A percentile compares a stretch with the other conserved stretches of the same genome.
Conservation (phyloP, 2,329 filamentous ascomycete genomes). For the Trichoderma hamatum region DNA sequence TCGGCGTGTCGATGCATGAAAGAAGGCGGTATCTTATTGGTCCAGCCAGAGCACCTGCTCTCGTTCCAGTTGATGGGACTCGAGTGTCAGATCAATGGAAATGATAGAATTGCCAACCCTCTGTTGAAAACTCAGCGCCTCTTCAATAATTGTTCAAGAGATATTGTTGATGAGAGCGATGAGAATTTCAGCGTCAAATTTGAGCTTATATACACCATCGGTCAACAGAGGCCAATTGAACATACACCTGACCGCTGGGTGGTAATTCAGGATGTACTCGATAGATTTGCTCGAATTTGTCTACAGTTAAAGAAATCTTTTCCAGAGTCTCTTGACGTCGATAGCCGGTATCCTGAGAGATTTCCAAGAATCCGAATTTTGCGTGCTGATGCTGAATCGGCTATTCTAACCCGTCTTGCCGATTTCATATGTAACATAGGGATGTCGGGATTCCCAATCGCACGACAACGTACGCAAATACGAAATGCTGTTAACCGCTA, state of each 20-base stretch:
- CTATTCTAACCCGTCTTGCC: slow-evolving; percentile 38
- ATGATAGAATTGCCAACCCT: slow-evolving; percentile 36
- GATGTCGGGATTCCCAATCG: slow-evolving; percentile 46
- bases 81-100: slow-evolving; percentile 46
- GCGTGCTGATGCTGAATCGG: slow-evolving; percentile 37
- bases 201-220: slow-evolving; percentile 66
- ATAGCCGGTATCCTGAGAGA: slow-evolving; percentile 35
- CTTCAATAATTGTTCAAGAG: slow-evolving; percentile 54
- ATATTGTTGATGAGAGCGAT: slow-evolving; percentile 68
- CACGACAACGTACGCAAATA: slow-evolving; percentile 27
- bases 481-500: neutral
- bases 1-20: slow-evolving; percentile 50
- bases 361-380: slow-evolving; percentile 57
- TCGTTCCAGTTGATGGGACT: slow-evolving; percentile 66
- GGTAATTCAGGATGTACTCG: slow-evolving; percentile 57
- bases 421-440: slow-evolving; percentile 49
- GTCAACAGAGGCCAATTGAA: slow-evolving; percentile 53
- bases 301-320: slow-evolving; percentile 35
- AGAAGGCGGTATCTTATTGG: slow-evolving; percentile 57
- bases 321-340: slow-evolving; percentile 49
- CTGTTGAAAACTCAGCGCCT: slow-evolving; percentile 50
- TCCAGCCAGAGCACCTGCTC: slow-evolving; percentile 66
- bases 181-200: slow-evolving; percentile 64
- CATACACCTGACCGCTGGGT: slow-evolving; percentile 50
- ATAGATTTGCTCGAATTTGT: slow-evolving; percentile 38